Percentiles rank a stretch among this genome's conserved stretches.
phyloP scores from a whole-genome alignment of 306 rosid species.

The Geum urbanum region DNA sequence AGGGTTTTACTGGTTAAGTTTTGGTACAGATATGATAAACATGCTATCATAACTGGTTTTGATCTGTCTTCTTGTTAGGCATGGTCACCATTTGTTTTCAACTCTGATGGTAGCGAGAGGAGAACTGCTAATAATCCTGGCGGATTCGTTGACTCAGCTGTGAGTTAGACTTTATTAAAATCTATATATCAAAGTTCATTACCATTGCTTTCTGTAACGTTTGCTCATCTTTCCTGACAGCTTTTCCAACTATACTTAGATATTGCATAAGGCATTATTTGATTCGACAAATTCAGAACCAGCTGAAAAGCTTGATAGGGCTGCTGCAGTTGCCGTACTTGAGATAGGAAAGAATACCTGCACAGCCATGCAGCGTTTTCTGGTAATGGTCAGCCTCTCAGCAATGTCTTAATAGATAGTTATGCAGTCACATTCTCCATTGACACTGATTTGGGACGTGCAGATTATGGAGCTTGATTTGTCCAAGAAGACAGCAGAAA shows the following conservation, averaged over 20 bases:
- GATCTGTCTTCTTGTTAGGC: slow-evolving; percentile 40
- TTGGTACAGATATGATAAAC: neutral
- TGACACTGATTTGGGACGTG: slow-evolving; percentile 32
- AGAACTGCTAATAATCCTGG: slow-evolving; percentile 31
- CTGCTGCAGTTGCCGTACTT: slow-evolving; percentile 48
- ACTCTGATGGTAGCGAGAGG: slow-evolving; percentile 32
- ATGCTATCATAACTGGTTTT: neutral
- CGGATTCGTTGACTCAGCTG: slow-evolving; percentile 53
- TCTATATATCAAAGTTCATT: slow-evolving; percentile 6
- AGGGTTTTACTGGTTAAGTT: neutral
- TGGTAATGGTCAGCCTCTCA: slow-evolving; percentile 51
- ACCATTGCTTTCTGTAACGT: neutral
- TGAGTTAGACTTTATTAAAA: slow-evolving; percentile 45
- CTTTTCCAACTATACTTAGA: neutral
- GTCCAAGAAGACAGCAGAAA: slow-evolving; percentile 64
- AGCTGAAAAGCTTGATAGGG: slow-evolving; percentile 29
- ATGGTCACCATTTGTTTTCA: slow-evolving; percentile 56
- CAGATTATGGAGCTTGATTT: slow-evolving; percentile 78
- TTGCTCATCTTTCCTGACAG: neutral
- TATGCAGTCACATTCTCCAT: slow-evolving; percentile 16
- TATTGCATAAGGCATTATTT: neutral
- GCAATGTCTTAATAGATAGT: slow-evolving; percentile 5
- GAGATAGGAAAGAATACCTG: slow-evolving; percentile 57
- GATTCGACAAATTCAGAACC: slow-evolving; percentile 29
- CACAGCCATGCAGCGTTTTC: slow-evolving; percentile 50